phyloP scores from a whole-genome alignment of 192 early-diverging fungal species.

The Jimgerdemannia flammicorona region DNA sequence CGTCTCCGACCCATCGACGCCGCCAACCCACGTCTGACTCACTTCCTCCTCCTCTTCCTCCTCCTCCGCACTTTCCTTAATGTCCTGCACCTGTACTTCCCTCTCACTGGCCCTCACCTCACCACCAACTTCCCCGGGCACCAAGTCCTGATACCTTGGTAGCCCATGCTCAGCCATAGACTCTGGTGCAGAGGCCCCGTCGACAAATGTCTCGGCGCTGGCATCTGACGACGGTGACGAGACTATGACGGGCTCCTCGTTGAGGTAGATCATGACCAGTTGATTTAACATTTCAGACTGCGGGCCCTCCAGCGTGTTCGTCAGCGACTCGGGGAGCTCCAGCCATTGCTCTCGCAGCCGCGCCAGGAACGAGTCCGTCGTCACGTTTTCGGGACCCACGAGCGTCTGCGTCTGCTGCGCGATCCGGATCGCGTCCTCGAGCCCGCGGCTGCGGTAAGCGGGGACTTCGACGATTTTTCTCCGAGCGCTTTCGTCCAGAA shows the following conservation, averaged over 20 bases:
- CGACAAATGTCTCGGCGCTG: not conserved
- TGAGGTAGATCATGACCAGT: slow-evolving; percentile 30
- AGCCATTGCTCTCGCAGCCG: slow-evolving; percentile 20
- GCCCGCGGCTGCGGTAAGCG: slow-evolving; percentile 19
- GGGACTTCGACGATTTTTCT: slow-evolving; percentile 7
- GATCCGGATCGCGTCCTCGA: slow-evolving; percentile 28
- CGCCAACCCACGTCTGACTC: not conserved
- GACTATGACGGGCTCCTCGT: slow-evolving; percentile 10
- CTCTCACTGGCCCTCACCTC: not conserved
- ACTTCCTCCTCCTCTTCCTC: not conserved
- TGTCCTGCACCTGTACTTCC: not conserved
- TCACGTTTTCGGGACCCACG: slow-evolving; percentile 16
- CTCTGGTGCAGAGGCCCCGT: not conserved
- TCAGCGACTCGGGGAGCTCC: slow-evolving; percentile 14
- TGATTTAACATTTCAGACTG: slow-evolving; percentile 23
- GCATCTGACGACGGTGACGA: not conserved
- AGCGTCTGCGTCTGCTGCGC: slow-evolving; percentile 20
- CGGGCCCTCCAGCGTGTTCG: not conserved
- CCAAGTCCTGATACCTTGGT: not conserved
- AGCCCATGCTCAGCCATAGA: not conserved
- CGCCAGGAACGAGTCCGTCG: slow-evolving; percentile 5
- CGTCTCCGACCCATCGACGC: not conserved
- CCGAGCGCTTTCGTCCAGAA: slow-evolving; percentile 15
- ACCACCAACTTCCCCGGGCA: not conserved
- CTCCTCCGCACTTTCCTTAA: not conserved